These are phyloP conservation scores for Macrophomina pseudophaseolina DNA, from an alignment of 2,329 filamentous ascomycete species.

Conservation along the genomic window DNA sequence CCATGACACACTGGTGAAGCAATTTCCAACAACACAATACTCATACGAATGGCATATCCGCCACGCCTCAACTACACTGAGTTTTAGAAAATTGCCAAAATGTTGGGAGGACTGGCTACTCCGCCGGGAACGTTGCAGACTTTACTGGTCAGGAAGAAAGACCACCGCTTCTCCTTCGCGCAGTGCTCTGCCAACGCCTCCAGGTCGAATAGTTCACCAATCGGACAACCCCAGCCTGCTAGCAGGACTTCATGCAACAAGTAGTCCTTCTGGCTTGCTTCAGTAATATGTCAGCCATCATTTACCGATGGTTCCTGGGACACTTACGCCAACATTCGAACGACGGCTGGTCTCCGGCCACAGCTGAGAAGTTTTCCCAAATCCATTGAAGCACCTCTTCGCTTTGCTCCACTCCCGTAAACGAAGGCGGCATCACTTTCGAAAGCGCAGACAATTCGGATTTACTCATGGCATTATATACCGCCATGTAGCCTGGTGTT, in stretches of 20 bases:
- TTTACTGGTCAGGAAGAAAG: constrained; percentile 58
- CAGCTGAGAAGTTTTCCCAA: constrained; percentile 69
- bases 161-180: constrained; percentile 35
- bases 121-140: constrained; percentile 55
- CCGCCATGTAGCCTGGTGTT: constrained; percentile 31
- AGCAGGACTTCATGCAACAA: constrained; percentile 34
- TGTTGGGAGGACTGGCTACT: constrained; percentile 39
- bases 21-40: too few relatives aligned
- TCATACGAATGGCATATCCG: too few relatives aligned
- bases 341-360: constrained; percentile 64
- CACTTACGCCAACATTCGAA: constrained; percentile 62
- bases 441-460: constrained; percentile 27
- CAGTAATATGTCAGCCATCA: not conserved
- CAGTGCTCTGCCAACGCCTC: constrained; percentile 39
- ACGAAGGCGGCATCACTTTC: constrained; percentile 24
- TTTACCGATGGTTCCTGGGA: not conserved
- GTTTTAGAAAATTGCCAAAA: constrained; percentile 31
- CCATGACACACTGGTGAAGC: too few relatives aligned
- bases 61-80: too few relatives aligned
- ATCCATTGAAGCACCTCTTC: constrained; percentile 64
- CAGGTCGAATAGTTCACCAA: constrained; percentile 44
- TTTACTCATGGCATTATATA: constrained; percentile 25
- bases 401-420: constrained; percentile 28
- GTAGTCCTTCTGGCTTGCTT: constrained; percentile 20
- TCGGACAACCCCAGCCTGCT: constrained; percentile 40